These are phyloP conservation scores for Polyporus arcularius DNA, from an alignment of 768 basidiomycete genomes.

Conservation along the genomic window DNA sequence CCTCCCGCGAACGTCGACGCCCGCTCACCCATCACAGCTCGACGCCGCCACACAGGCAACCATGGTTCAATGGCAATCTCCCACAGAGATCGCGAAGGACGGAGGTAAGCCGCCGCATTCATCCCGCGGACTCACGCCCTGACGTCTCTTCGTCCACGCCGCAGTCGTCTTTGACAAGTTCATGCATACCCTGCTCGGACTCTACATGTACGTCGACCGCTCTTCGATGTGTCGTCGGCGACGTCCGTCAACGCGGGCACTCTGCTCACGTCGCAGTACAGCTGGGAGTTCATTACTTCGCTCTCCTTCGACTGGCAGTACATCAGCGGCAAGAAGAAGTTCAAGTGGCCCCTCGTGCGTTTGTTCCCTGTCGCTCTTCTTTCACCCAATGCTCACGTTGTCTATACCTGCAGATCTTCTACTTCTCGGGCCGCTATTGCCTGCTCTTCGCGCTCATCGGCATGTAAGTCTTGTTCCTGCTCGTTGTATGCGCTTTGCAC, in stretches of 20 bases:
- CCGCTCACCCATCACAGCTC: not conserved
- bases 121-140: not conserved
- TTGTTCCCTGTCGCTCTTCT: not conserved
- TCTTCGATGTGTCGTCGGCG: no score
- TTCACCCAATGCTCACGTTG: not conserved
- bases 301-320: conserved; percentile 45
- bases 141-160: not conserved
- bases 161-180: conserved; percentile 41
- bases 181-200: conserved; percentile 45
- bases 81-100: conserved; percentile 38
- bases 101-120: conserved; percentile 29
- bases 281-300: conserved; percentile 48
- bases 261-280: conserved; percentile 14
- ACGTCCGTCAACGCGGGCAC: no score
- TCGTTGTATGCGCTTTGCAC: not conserved
- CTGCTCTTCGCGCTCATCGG: conserved; percentile 48
- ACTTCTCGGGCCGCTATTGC: conserved; percentile 47
- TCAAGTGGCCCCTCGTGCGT: conserved; percentile 48
- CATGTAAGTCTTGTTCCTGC: conserved; percentile 37
- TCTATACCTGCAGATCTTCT: conserved; percentile 37
- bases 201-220: conserved; percentile 41
- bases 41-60: conserved; percentile 8
- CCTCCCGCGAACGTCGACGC: not conserved
- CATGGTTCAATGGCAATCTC: conserved; percentile 46
- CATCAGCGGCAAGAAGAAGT: conserved; percentile 41